These are phyloP conservation scores for Handroanthus guayacan DNA, from an alignment of 257 asterid species.

Conservation along the genomic window DNA sequence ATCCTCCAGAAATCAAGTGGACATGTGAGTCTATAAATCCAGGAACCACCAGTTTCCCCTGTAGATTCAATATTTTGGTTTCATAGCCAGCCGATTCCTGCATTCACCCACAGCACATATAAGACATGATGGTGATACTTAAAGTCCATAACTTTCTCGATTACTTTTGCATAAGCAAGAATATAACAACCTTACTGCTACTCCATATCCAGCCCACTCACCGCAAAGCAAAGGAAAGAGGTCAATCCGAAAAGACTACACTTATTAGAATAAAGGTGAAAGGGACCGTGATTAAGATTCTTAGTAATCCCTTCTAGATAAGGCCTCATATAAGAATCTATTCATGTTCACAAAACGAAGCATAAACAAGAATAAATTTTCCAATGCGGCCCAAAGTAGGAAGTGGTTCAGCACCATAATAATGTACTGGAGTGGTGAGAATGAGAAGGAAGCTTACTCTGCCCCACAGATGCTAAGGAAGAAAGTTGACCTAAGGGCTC, in stretches of 20 bases:
- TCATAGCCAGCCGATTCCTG: constrained; percentile 66
- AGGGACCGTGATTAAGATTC: neutral
- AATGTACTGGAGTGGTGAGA: no score
- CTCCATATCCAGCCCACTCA: neutral
- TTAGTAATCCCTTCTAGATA: neutral
- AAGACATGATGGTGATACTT: constrained; percentile 13
- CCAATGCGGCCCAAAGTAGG: neutral
- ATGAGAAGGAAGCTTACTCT: constrained; percentile 9
- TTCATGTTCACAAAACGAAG: constrained; percentile 4
- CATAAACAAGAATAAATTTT: constrained; percentile 3
- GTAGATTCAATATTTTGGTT: constrained; percentile 61
- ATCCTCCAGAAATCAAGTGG: constrained; percentile 85
- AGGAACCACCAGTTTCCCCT: constrained; percentile 80
- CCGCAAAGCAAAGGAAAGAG: neutral
- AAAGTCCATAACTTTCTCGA: constrained; percentile 1
- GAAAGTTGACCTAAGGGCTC: neutral
- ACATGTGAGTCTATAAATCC: constrained; percentile 98
- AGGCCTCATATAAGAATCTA: neutral
- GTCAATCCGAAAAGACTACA: constrained; percentile 9
- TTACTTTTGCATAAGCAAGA: neutral
- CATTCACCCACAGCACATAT: constrained; percentile 40
- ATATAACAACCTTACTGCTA: neutral
- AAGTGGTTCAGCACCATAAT: constrained; percentile 1
- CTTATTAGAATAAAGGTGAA: neutral
- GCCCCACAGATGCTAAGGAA: no score